A percentile compares a stretch with the other conserved stretches of the same genome.
phyloP scores from a whole-genome alignment of 2,329 filamentous ascomycete genomes.

The Eutypa lata region DNA sequence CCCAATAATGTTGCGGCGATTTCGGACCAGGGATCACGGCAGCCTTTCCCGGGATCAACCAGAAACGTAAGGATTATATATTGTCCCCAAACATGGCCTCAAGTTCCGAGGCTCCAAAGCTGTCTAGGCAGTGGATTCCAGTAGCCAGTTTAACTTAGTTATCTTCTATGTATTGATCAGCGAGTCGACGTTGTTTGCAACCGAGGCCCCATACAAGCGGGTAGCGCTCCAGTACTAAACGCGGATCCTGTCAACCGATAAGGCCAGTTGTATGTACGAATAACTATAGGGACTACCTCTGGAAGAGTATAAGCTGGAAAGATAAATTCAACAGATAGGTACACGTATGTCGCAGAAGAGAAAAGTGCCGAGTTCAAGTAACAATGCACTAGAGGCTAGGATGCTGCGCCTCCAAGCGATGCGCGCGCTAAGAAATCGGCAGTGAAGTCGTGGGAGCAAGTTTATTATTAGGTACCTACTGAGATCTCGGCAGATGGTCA shows the following conservation, averaged over 20 bases:
- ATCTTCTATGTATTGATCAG: neutral
- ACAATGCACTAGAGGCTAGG: neutral
- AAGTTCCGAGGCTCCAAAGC: neutral
- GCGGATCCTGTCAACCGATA: too few relatives aligned
- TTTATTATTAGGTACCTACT: neutral
- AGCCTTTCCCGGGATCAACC: neutral
- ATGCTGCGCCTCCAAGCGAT: neutral
- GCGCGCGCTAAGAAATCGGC: neutral
- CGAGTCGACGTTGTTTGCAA: too few relatives aligned
- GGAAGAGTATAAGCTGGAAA: too few relatives aligned
- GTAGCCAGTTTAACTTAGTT: neutral
- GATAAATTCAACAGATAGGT: neutral
- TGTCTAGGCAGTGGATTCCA: neutral
- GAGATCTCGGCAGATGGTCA: neutral
- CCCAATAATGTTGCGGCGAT: slow-evolving; percentile 7
- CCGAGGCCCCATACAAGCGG: too few relatives aligned
- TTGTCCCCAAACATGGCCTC: neutral
- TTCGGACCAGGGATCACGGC: neutral
- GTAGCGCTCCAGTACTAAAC: too few relatives aligned
- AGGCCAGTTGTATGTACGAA: too few relatives aligned
- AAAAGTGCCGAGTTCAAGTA: neutral
- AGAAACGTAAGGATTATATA: neutral
- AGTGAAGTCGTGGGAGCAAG: neutral
- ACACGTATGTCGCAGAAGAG: neutral
- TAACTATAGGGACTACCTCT: too few relatives aligned